phyloP scores from a whole-genome alignment of 129 eudicot species.

The Tagetes erecta region DNA sequence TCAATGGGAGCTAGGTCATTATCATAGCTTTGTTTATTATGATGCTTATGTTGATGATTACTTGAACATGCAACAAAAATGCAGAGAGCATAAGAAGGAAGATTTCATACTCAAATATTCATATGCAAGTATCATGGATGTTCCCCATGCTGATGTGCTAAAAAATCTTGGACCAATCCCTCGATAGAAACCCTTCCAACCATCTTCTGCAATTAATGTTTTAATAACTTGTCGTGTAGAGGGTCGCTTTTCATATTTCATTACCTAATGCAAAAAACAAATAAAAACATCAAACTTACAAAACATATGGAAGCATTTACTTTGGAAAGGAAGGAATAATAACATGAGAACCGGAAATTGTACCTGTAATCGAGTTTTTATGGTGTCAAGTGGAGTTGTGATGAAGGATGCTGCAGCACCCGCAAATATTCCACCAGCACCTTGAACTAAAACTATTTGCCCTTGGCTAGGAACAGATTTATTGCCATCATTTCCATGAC shows the following conservation, averaged over 20 bases:
- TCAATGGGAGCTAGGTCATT: too few relatives aligned
- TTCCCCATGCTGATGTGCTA: constrained; percentile 99
- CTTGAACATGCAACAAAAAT: neutral
- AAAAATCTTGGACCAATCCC: constrained; percentile 97
- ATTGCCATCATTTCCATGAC: constrained; percentile 10
- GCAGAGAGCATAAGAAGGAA: neutral
- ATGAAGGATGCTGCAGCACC: constrained; percentile 89
- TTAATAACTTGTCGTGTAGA: constrained; percentile 71
- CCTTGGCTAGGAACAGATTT: constrained; percentile 6
- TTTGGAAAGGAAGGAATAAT: neutral
- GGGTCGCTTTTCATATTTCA: constrained; percentile 72
- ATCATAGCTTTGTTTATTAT: too few relatives aligned
- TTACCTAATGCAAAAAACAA: constrained; percentile 48
- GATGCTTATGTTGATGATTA: neutral
- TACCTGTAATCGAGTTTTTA: constrained; percentile 96
- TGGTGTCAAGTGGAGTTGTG: constrained; percentile 95
- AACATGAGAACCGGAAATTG: neutral
- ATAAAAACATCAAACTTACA: neutral
- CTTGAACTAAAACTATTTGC: constrained; percentile 60
- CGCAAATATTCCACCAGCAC: constrained; percentile 84
- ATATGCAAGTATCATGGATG: constrained; percentile 94
- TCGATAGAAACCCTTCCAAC: constrained; percentile 87
- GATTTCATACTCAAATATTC: constrained; percentile 81
- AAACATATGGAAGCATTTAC: neutral
- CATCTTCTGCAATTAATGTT: constrained; percentile 74